Conservation (phyloP, 306 rosid genomes). For the Alnus rubra region DNA sequence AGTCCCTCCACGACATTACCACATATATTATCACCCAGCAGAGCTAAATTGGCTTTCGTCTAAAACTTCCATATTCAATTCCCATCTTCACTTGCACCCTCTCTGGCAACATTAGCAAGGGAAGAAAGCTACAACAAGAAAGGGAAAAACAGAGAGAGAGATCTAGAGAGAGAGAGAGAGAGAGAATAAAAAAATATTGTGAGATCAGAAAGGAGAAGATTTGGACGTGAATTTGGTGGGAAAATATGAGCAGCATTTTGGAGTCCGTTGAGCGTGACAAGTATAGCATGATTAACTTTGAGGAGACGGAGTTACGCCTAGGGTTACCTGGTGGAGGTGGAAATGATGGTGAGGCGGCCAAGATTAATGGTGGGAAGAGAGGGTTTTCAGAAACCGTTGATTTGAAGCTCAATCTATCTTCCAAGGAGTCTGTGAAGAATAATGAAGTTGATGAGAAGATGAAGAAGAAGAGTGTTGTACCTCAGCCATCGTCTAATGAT, state of each 20-base stretch:
- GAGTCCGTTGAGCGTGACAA: conserved; percentile 19
- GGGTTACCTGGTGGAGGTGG: conserved; percentile 73
- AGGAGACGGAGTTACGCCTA: conserved; percentile 77
- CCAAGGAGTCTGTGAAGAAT: conserved; percentile 21
- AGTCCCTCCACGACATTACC: too few species aligned
- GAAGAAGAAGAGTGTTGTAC: conserved; percentile 20
- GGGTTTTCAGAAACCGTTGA: conserved; percentile 74
- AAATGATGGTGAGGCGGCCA: conserved; percentile 19
- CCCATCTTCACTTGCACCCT: background rate
- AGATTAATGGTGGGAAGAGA: conserved; percentile 62
- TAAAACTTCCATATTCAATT: background rate
- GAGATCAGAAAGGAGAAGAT: too few species aligned
- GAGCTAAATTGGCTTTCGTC: background rate
- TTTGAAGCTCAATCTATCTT: conserved; percentile 85
- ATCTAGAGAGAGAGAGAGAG: too few species aligned
- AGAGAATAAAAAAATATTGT: too few species aligned
- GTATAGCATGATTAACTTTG: conserved; percentile 60
- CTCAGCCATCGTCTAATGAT: conserved; percentile 41
- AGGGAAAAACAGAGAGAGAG: too few species aligned
- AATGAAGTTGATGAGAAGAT: conserved; percentile 28
- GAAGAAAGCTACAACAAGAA: too few species aligned
- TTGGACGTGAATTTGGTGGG: background rate
- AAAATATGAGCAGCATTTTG: conserved; percentile 25
- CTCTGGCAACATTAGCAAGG: conserved; percentile 1
- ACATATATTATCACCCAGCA: conserved; percentile 33